A percentile compares a stretch with the other conserved stretches of the same genome.
These are phyloP conservation scores for Kodamaea restingae DNA, from an alignment of 805 yeast genomes.

Conservation along the genomic window DNA sequence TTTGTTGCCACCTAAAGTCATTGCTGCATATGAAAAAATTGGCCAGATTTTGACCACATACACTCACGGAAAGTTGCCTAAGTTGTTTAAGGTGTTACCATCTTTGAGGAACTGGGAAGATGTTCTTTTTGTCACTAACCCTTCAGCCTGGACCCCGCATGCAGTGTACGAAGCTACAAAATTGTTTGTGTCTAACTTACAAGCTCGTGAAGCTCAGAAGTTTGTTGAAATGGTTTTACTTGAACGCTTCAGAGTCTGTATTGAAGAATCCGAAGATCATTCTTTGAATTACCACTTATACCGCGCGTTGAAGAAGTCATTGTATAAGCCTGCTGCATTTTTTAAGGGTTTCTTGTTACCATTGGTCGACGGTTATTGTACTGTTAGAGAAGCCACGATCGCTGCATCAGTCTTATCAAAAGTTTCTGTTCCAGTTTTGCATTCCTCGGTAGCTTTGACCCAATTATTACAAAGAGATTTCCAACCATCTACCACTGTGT, in stretches of 20 bases:
- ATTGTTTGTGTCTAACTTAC: constrained; percentile 84
- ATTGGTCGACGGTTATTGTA: constrained; percentile 79
- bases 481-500: constrained; percentile 83
- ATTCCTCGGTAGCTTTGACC: constrained; percentile 92
- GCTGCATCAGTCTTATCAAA: constrained; percentile 88
- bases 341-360: constrained; percentile 96
- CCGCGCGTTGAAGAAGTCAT: constrained; percentile 84
- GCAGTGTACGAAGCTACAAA: constrained; percentile 94
- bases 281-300: constrained; percentile 88
- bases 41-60: constrained; percentile 84
- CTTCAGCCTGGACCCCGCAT: constrained; percentile 92
- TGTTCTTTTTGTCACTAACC: constrained; percentile 86
- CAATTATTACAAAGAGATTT: constrained; percentile 77
- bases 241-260: constrained; percentile 67
- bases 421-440: constrained; percentile 89
- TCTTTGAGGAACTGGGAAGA: constrained; percentile 94
- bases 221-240: constrained; percentile 66
- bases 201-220: constrained; percentile 82
- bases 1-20: constrained; percentile 90
- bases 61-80: constrained; percentile 96
- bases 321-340: constrained; percentile 96
- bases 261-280: constrained; percentile 71
- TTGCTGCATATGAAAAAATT: constrained; percentile 88
- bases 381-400: constrained; percentile 90
- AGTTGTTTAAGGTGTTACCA: constrained; percentile 91